Percentiles rank a stretch among this genome's conserved stretches.
These are phyloP conservation scores for Cryphonectria carpinicola DNA, from an alignment of 2,329 filamentous ascomycete genomes.

Conservation along the genomic window DNA sequence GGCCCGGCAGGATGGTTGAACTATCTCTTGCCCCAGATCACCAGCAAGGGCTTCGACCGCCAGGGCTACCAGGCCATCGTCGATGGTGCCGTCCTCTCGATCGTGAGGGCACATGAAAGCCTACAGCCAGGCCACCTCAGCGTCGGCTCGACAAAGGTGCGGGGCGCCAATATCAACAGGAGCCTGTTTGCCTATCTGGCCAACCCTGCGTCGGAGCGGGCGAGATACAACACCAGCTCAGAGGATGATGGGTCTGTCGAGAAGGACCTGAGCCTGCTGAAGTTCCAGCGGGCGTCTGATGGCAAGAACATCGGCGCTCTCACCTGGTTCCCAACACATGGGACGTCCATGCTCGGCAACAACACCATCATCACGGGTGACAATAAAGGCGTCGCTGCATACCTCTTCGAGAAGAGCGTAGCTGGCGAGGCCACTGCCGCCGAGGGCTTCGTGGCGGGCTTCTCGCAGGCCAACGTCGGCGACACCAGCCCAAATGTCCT, in stretches of 20 bases:
- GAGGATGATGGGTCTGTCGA: constrained; percentile 63
- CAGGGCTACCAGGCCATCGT: constrained; percentile 88
- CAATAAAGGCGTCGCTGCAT: constrained; percentile 93
- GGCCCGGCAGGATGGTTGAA: constrained; percentile 92
- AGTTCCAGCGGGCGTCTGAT: constrained; percentile 75
- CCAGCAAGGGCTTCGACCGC: constrained; percentile 81
- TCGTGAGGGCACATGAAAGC: constrained; percentile 77
- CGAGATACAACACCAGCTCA: constrained; percentile 60
- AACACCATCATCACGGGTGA: constrained; percentile 92
- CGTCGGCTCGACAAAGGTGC: constrained; percentile 69
- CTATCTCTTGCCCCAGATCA: constrained; percentile 87
- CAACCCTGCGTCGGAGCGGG: constrained; percentile 78
- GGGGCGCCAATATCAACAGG: constrained; percentile 83
- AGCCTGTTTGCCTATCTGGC: constrained; percentile 86
- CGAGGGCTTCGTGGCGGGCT: constrained; percentile 81
- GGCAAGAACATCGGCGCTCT: constrained; percentile 78
- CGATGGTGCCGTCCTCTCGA: constrained; percentile 78
- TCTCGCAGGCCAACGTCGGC: constrained; percentile 88
- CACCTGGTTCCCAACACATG: constrained; percentile 92
- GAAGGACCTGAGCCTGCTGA: constrained; percentile 78
- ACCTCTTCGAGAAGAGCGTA: constrained; percentile 77
- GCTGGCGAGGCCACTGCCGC: constrained; percentile 57
- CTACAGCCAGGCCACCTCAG: constrained; percentile 69
- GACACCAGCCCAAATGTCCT: constrained; percentile 89
- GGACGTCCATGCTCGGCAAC: constrained; percentile 88